Conservation (phyloP, 2,329 filamentous ascomycete species). For the Cladosporium sp. region DNA sequence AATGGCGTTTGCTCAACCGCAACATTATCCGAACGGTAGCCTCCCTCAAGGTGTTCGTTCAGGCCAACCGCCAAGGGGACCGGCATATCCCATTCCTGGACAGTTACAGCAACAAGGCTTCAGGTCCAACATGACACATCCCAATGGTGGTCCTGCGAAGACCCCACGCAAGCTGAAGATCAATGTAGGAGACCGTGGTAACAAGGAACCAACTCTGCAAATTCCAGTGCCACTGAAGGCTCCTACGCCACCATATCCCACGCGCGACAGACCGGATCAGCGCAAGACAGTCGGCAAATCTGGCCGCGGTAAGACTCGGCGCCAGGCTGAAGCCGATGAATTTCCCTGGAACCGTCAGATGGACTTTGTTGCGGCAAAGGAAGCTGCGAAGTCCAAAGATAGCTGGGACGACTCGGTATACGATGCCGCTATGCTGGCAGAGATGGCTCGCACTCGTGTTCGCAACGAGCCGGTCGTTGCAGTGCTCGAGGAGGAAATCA, state of each 20-base stretch:
- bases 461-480: slow-evolving; percentile 25
- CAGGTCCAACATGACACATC: not conserved
- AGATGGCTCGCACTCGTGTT: slow-evolving; percentile 23
- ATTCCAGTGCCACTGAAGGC: not conserved
- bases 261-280: slow-evolving; percentile 11
- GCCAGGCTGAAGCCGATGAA: slow-evolving; percentile 22
- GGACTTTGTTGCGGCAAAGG: slow-evolving; percentile 24
- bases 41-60: not conserved
- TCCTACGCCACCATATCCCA: slow-evolving; percentile 15
- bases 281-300: slow-evolving; percentile 18
- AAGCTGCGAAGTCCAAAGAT: slow-evolving; percentile 19
- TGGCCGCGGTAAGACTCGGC: slow-evolving; percentile 19
- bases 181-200: not conserved
- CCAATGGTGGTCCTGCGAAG: not conserved
- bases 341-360: slow-evolving; percentile 31
- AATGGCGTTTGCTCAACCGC: not conserved
- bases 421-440: slow-evolving; percentile 21
- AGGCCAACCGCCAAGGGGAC: not conserved
- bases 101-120: not conserved
- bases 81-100: not conserved
- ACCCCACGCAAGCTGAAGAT: not conserved
- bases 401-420: slow-evolving; percentile 30
- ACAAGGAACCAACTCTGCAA: not conserved
- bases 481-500: slow-evolving; percentile 23
- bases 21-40: not conserved